A percentile compares a stretch with the other conserved stretches of the same genome.
These are phyloP conservation scores for Heterobasidion annosum DNA, from an alignment of 1,284 basidiomycete species.

Conservation along the genomic window DNA sequence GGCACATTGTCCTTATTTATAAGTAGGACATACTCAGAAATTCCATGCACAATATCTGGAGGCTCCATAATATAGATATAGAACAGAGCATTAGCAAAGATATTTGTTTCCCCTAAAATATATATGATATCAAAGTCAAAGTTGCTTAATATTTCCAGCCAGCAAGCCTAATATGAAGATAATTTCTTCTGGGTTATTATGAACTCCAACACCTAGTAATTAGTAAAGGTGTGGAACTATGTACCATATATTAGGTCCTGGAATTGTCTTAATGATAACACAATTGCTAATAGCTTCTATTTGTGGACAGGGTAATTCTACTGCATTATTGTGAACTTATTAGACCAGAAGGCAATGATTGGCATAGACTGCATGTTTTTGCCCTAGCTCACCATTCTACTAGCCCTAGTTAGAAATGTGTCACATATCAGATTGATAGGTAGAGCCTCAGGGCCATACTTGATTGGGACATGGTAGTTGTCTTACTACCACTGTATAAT, in stretches of 20 bases:
- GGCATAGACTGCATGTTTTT: slow-evolving; percentile 8
- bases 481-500: slow-evolving; percentile 13
- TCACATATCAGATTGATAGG: slow-evolving; percentile 13
- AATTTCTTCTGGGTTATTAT: slow-evolving; percentile 23
- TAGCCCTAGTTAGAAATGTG: slow-evolving; percentile 12
- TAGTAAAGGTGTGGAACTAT: slow-evolving; percentile 21
- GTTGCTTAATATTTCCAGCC: slow-evolving; percentile 21
- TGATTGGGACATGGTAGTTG: slow-evolving; percentile 12
- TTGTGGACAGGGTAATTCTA: slow-evolving; percentile 22
- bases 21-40: slow-evolving; percentile 15
- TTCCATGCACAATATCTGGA: slow-evolving; percentile 13
- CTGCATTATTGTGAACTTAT: slow-evolving; percentile 21
- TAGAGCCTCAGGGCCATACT: slow-evolving; percentile 13
- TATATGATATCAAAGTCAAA: slow-evolving; percentile 24
- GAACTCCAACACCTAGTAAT: slow-evolving; percentile 23
- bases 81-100: slow-evolving; percentile 24
- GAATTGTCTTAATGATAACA: slow-evolving; percentile 19
- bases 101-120: slow-evolving; percentile 22
- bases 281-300: slow-evolving; percentile 20
- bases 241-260: slow-evolving; percentile 17
- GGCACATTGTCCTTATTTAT: slow-evolving; percentile 5
- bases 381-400: slow-evolving; percentile 14
- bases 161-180: slow-evolving; percentile 20
- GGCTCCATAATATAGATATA: slow-evolving; percentile 23
- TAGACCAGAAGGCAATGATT: slow-evolving; percentile 18